Conservation (phyloP, 805 yeast species). For the Candida orba region DNA sequence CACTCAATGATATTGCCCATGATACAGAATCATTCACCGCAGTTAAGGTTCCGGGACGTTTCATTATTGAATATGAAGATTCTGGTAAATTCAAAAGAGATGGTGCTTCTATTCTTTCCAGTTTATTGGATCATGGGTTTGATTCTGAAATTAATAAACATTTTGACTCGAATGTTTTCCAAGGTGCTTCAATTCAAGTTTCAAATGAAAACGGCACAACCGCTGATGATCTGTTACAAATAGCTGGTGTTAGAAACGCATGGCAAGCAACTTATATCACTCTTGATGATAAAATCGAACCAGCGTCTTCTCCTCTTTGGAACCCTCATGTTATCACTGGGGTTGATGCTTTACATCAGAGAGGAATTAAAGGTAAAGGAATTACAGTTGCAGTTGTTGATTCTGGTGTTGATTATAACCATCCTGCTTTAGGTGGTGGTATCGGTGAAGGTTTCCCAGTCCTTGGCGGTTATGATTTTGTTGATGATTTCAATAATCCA, state of each 20-base stretch:
- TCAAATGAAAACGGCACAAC: conserved; percentile 4
- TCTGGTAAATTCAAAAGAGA: conserved; percentile 6
- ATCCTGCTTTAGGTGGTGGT: conserved; percentile 8
- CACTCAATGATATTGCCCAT: not conserved
- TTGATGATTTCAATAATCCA: conserved; percentile 5
- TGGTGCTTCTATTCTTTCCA: not conserved
- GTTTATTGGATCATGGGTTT: conserved; percentile 4
- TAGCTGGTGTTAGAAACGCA: conserved; percentile 7
- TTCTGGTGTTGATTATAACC: conserved; percentile 7
- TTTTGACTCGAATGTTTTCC: conserved; percentile 8
- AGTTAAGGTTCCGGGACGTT: conserved; percentile 10
- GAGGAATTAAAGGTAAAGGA: conserved; percentile 7
- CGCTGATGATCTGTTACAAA: conserved; percentile 6
- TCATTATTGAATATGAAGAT: conserved; percentile 9
- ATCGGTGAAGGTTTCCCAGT: conserved; percentile 9
- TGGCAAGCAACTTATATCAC: conserved; percentile 9
- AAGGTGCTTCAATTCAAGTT: conserved; percentile 10
- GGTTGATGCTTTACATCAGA: conserved; percentile 4
- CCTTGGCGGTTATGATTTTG: conserved; percentile 11
- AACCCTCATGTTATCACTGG: conserved; percentile 7
- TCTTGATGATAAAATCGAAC: conserved; percentile 1
- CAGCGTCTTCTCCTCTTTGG: conserved; percentile 1
- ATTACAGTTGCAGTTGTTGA: conserved; percentile 7
- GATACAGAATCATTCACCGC: not conserved
- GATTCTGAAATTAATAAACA: conserved; percentile 6